Percentiles rank a stretch among this genome's conserved stretches.
Evolutionary conservation across 306 rosid species (phyloP).

Genomic region (Trifolium repens): DNA sequence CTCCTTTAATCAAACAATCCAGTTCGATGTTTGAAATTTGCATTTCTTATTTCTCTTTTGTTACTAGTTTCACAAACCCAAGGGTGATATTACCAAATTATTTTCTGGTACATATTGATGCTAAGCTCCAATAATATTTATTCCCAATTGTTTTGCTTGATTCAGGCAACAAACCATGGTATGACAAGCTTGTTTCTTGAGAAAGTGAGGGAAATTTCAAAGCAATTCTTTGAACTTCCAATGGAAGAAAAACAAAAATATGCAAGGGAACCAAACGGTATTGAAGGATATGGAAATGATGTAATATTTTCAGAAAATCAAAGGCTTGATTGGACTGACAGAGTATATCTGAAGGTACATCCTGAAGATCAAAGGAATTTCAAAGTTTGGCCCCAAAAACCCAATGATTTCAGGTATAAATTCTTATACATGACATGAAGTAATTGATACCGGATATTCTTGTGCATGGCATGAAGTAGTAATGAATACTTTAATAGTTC

Average conservation of each 20-base stretch:
- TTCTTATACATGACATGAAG: background rate
- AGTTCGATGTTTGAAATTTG: too few relatives aligned
- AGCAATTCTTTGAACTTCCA: conserved; percentile 55
- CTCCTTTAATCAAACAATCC: too few relatives aligned
- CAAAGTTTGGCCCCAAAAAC: conserved; percentile 65
- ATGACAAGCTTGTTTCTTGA: conserved; percentile 43
- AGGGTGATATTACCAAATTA: too few relatives aligned
- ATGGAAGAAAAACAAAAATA: conserved; percentile 57
- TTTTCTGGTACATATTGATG: background rate
- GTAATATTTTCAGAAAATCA: conserved; percentile 47
- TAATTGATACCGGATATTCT: background rate
- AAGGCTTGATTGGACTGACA: conserved; percentile 76
- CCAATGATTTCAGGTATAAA: conserved; percentile 58
- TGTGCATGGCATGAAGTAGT: background rate
- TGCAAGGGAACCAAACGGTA: conserved; percentile 34
- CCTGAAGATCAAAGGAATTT: conserved; percentile 62
- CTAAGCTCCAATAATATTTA: background rate
- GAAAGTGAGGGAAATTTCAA: conserved; percentile 44
- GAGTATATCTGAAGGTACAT: conserved; percentile 55
- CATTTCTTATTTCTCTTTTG: too few relatives aligned
- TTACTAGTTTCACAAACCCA: too few relatives aligned
- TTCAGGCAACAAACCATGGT: conserved; percentile 59
- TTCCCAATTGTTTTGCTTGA: background rate
- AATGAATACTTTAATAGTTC: too few relatives aligned
- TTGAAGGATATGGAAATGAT: conserved; percentile 73